A percentile compares a stretch with the other conserved stretches of the same genome.
Evolutionary conservation across 2,329 filamentous ascomycete genomes (phyloP).

Genomic region (Fusarium virguliforme): DNA sequence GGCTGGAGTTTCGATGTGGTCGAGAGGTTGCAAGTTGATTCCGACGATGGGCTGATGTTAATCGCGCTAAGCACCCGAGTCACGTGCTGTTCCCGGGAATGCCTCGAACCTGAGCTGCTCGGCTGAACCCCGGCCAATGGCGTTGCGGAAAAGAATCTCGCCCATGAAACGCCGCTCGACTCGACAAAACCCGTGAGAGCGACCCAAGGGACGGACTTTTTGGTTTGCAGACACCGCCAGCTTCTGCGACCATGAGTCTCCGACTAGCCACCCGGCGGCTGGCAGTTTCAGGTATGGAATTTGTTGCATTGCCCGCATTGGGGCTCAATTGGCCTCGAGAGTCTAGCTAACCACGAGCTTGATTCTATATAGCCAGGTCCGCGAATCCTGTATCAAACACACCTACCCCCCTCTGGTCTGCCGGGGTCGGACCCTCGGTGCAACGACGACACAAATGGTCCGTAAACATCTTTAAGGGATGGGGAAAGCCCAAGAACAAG

Average conservation of each 20-base stretch:
- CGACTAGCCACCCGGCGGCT: slow-evolving; percentile 75
- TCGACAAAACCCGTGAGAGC: slow-evolving; percentile 38
- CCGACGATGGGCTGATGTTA: slow-evolving; percentile 56
- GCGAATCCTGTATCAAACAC: slow-evolving; percentile 41
- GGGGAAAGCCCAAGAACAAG: slow-evolving; percentile 53
- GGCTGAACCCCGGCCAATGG: slow-evolving; percentile 49
- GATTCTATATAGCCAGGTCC: slow-evolving; percentile 42
- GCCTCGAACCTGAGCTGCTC: slow-evolving; percentile 18
- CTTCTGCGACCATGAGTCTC: slow-evolving; percentile 71
- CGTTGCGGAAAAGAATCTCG: slow-evolving; percentile 50
- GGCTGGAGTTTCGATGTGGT: slow-evolving; percentile 47
- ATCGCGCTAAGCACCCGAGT: slow-evolving; percentile 53
- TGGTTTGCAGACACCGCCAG: slow-evolving; percentile 42
- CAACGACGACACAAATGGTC: slow-evolving; percentile 63
- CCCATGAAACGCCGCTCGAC: slow-evolving; percentile 30
- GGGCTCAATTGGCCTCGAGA: slow-evolving; percentile 40
- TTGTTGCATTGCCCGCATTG: slow-evolving; percentile 13
- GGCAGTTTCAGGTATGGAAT: slow-evolving; percentile 70
- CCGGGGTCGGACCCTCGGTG: slow-evolving; percentile 36
- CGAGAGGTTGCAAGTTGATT: slow-evolving; percentile 49
- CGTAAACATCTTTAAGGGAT: slow-evolving; percentile 59
- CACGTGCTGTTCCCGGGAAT: slow-evolving; percentile 47
- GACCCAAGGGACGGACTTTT: slow-evolving; percentile 43
- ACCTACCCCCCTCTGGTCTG: slow-evolving; percentile 37
- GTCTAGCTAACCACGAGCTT: slow-evolving; percentile 35